phyloP scores from a whole-genome alignment of 2,329 filamentous ascomycete species.

The Aureobasidium lini region DNA sequence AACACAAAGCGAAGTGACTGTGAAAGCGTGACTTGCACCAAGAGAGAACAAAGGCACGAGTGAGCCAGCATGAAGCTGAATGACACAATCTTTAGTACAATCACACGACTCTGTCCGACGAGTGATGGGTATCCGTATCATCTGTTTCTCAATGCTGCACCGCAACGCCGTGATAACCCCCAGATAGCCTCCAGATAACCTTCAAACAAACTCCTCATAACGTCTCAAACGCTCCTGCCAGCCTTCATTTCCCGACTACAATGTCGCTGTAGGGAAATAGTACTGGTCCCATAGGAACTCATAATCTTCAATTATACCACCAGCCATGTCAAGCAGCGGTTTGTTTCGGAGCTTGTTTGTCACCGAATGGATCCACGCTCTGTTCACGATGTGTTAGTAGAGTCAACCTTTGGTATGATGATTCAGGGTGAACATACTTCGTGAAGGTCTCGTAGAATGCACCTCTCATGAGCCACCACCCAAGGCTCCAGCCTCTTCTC shows the following conservation, averaged over 20 bases:
- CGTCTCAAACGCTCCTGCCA: neutral
- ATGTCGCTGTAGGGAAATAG: slow-evolving; percentile 68
- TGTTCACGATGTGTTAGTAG: slow-evolving; percentile 27
- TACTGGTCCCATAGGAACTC: slow-evolving; percentile 98
- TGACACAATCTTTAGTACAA: neutral
- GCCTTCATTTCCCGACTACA: slow-evolving; percentile 27
- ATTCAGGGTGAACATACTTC: slow-evolving; percentile 39
- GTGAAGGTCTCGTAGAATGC: slow-evolving; percentile 93
- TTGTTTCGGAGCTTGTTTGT: slow-evolving; percentile 64
- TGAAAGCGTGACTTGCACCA: neutral
- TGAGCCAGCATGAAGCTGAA: neutral
- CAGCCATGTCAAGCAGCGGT: slow-evolving; percentile 71
- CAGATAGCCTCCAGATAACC: neutral
- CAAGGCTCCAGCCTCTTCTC: slow-evolving; percentile 81
- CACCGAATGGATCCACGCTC: slow-evolving; percentile 58
- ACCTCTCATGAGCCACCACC: slow-evolving; percentile 96
- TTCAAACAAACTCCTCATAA: neutral
- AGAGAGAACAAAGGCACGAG: neutral
- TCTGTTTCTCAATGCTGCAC: neutral
- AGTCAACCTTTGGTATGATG: neutral
- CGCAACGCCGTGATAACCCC: slow-evolving; percentile 1
- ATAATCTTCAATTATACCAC: slow-evolving; percentile 87
- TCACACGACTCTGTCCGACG: neutral
- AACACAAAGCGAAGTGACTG: neutral
- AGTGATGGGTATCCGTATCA: slow-evolving; percentile 8